Conservation (phyloP, 176 grass and related monocot species). For the Dendrocalamus sinicus region DNA sequence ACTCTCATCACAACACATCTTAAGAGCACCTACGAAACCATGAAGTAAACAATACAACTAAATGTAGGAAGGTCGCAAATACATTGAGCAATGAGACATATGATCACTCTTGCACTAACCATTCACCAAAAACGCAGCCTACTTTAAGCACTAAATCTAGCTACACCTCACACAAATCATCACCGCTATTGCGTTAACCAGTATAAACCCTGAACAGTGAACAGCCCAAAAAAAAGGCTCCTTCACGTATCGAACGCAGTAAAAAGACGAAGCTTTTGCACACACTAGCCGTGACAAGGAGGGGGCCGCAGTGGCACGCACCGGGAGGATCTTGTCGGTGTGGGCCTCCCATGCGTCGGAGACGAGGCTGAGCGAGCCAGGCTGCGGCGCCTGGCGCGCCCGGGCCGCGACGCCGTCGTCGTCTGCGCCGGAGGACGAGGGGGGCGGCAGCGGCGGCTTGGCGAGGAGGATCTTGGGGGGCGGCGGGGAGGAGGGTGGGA, state of each 20-base stretch:
- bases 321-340: slow-evolving; percentile 82
- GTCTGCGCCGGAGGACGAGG: slow-evolving; percentile 48
- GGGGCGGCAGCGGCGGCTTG: slow-evolving; percentile 52
- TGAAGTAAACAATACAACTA: not conserved
- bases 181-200: not conserved
- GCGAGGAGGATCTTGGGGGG: slow-evolving; percentile 93
- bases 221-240: no score
- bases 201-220: not conserved
- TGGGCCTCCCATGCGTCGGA: slow-evolving; percentile 80
- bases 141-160: not conserved
- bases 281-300: not conserved
- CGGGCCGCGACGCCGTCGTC: slow-evolving; percentile 39
- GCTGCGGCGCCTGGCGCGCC: slow-evolving; percentile 66
- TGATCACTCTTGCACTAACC: not conserved
- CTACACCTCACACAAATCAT: not conserved
- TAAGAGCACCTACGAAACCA: not conserved
- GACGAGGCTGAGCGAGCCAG: slow-evolving; percentile 68
- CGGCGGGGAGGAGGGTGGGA: slow-evolving; percentile 56
- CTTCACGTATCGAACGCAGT: no score
- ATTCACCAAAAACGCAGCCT: not conserved
- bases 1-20: not conserved
- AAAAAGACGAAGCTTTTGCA: not conserved
- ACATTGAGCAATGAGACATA: not conserved
- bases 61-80: not conserved
- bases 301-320: slow-evolving; percentile 31